Conservation (phyloP, 169 alveolate species). For the Plasmodium vivax region DNA sequence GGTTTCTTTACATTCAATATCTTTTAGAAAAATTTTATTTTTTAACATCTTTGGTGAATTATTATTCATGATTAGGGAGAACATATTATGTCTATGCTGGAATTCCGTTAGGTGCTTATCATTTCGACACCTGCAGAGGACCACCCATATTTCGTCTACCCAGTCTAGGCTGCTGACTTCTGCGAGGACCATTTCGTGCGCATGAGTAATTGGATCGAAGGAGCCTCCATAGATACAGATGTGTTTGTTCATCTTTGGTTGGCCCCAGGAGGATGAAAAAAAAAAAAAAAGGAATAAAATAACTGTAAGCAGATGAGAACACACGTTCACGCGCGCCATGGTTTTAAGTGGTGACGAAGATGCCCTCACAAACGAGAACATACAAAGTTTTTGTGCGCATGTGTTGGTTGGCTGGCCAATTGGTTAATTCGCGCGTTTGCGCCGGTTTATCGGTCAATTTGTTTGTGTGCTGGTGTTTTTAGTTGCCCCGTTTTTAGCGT, state of each 20-base stretch:
- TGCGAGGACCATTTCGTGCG: conserved; percentile 64
- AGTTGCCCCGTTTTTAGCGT: not conserved
- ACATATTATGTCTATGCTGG: conserved; percentile 59
- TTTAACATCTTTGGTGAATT: conserved; percentile 13
- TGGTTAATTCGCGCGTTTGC: not conserved
- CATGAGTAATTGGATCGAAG: conserved; percentile 56
- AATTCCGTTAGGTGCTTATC: conserved; percentile 34
- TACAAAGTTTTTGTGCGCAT: not conserved
- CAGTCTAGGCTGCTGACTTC: conserved; percentile 39
- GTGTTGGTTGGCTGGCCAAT: not conserved
- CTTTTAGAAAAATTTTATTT: conserved; percentile 64
- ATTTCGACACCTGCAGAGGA: conserved; percentile 54
- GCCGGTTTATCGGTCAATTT: not conserved
- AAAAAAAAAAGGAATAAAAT: conserved; percentile 3
- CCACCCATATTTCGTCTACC: conserved; percentile 73
- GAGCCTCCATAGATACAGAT: conserved; percentile 72
- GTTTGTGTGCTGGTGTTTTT: not conserved
- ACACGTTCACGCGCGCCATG: not conserved
- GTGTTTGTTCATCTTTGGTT: conserved; percentile 49
- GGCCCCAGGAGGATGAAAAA: not conserved
- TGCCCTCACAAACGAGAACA: not conserved
- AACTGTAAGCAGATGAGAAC: not conserved
- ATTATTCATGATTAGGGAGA: conserved; percentile 36
- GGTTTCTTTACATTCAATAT: conserved; percentile 23
- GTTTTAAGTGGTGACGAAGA: not conserved